Conservation (phyloP, 148 eudicot species). For the Camellia japonica region DNA sequence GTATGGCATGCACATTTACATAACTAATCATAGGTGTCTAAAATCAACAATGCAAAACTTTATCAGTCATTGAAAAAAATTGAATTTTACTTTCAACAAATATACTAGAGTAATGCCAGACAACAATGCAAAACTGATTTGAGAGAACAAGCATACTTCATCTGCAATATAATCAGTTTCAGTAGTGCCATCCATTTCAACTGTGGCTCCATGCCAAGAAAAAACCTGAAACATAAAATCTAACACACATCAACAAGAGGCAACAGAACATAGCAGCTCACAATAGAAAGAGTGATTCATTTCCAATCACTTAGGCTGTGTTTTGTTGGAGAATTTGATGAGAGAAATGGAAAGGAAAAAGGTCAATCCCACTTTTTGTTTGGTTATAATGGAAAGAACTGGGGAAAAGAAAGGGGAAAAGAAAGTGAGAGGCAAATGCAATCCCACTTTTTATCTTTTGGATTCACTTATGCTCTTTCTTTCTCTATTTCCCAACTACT, state of each 20-base stretch:
- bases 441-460: too few relatives aligned
- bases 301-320: not conserved
- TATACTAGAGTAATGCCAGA: not conserved
- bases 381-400: too few relatives aligned
- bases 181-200: constrained; percentile 84
- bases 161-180: constrained; percentile 94
- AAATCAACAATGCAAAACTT: constrained; percentile 20
- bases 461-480: too few relatives aligned
- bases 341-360: too few relatives aligned
- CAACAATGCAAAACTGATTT: constrained; percentile 9
- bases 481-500: too few relatives aligned
- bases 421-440: too few relatives aligned
- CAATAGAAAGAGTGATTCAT: not conserved
- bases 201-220: constrained; percentile 95
- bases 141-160: constrained; percentile 55
- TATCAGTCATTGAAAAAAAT: not conserved
- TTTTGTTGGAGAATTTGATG: too few relatives aligned
- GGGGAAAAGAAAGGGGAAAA: too few relatives aligned
- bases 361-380: too few relatives aligned
- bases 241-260: constrained; percentile 1
- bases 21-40: constrained; percentile 98
- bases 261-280: not conserved
- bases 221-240: constrained; percentile 54
- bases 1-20: constrained; percentile 88
- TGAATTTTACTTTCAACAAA: not conserved